phyloP scores from a whole-genome alignment of 2,329 filamentous ascomycete species.

The Clarireedia paspali region DNA sequence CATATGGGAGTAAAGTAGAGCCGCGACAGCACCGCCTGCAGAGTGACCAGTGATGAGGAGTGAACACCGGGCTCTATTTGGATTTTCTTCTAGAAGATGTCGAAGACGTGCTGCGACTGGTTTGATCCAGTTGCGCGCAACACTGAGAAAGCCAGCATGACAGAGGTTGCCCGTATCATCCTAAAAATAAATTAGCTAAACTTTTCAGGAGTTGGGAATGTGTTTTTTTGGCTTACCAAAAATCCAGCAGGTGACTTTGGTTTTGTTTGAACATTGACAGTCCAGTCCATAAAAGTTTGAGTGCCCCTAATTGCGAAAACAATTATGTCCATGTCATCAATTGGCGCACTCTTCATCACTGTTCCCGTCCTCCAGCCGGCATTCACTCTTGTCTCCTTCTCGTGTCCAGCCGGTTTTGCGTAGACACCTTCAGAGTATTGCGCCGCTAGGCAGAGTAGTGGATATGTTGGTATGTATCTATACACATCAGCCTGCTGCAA shows the following conservation, averaged over 20 bases:
- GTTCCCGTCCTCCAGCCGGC: constrained; percentile 68
- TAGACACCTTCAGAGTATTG: constrained; percentile 73
- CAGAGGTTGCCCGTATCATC: constrained; percentile 72
- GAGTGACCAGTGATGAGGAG: constrained; percentile 81
- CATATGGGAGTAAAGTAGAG: constrained; percentile 77
- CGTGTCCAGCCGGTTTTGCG: constrained; percentile 50
- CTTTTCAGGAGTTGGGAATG: too few species aligned
- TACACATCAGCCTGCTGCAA: background rate
- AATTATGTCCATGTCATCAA: constrained; percentile 70
- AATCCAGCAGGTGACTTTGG: constrained; percentile 61
- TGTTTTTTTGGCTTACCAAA: constrained; percentile 37
- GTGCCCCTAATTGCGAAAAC: constrained; percentile 76
- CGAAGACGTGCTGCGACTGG: constrained; percentile 66
- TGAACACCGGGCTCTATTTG: constrained; percentile 55
- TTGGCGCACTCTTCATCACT: constrained; percentile 69
- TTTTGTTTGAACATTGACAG: constrained; percentile 67
- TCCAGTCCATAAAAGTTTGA: constrained; percentile 77
- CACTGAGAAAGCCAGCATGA: constrained; percentile 71
- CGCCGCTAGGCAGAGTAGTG: constrained; percentile 69
- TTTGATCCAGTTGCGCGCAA: constrained; percentile 66
- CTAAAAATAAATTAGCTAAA: constrained; percentile 16
- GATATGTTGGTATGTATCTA: constrained; percentile 68
- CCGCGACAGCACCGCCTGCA: constrained; percentile 76
- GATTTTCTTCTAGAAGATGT: constrained; percentile 64
- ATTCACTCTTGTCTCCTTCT: constrained; percentile 61